Evolutionary conservation across 768 basidiomycete genomes (phyloP).

Genomic region (Boletus fagicola): DNA sequence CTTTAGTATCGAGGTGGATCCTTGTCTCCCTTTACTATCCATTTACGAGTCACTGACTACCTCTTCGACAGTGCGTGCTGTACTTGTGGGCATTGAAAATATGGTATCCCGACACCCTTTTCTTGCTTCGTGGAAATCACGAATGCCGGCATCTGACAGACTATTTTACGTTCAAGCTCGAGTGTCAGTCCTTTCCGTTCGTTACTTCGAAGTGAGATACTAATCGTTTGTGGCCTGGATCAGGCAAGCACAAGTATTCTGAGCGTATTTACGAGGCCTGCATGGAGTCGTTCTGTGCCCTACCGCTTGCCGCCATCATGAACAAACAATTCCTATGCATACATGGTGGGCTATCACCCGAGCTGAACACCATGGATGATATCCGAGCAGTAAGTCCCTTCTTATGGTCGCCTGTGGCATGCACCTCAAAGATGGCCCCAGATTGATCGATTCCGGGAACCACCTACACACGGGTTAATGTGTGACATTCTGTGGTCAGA

Average conservation of each 20-base stretch:
- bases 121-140: slow-evolving; percentile 96
- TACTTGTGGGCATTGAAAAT: slow-evolving; percentile 99
- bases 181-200: slow-evolving; percentile 59
- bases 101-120: slow-evolving; percentile 97
- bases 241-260: slow-evolving; percentile 99
- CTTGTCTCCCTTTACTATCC: too few relatives aligned
- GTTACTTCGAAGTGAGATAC: slow-evolving; percentile 1
- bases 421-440: slow-evolving; percentile 30
- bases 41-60: background rate
- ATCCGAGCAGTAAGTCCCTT: slow-evolving; percentile 67
- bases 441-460: slow-evolving; percentile 98
- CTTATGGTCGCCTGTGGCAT: background rate
- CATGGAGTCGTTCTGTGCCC: slow-evolving; percentile 95
- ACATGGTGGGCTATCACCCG: slow-evolving; percentile 94
- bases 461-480: slow-evolving; percentile 96
- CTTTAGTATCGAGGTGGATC: slow-evolving; percentile 83
- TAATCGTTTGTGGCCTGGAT: background rate
- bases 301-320: slow-evolving; percentile 96
- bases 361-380: slow-evolving; percentile 93
- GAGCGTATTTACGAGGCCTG: slow-evolving; percentile 95
- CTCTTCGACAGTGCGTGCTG: slow-evolving; percentile 72
- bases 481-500: slow-evolving; percentile 99
- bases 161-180: slow-evolving; percentile 98
- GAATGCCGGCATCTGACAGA: slow-evolving; percentile 98
- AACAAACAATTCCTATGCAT: slow-evolving; percentile 99